phyloP scores from a whole-genome alignment of 139 green algal genomes.

The Ettlia oleoabundans region DNA sequence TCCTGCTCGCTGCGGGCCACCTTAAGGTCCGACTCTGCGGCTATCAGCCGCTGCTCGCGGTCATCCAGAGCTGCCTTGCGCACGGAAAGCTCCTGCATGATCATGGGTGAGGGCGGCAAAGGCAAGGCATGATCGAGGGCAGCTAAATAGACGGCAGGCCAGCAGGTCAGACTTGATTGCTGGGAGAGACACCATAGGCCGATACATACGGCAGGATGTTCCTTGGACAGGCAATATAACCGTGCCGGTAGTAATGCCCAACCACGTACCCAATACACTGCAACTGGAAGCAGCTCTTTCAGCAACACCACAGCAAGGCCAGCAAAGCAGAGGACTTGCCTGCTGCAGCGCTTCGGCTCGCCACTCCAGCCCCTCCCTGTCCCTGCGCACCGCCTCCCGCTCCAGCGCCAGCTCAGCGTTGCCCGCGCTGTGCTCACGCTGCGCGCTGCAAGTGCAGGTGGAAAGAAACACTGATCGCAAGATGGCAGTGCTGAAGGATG shows the following conservation, averaged over 20 bases:
- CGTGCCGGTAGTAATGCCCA: neutral
- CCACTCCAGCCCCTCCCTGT: slow-evolving; percentile 24
- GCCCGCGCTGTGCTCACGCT: slow-evolving; percentile 21
- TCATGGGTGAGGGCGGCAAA: neutral
- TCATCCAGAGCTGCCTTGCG: slow-evolving; percentile 37
- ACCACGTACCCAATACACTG: too few relatives aligned
- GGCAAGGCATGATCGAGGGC: neutral
- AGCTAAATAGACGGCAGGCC: neutral
- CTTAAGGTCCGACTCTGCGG: slow-evolving; percentile 40
- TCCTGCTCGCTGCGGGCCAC: slow-evolving; percentile 28
- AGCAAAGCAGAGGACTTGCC: too few relatives aligned
- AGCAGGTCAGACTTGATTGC: too few relatives aligned
- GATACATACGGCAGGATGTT: too few relatives aligned
- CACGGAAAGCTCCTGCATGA: slow-evolving; percentile 30
- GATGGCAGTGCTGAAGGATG: neutral
- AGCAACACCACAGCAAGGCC: neutral
- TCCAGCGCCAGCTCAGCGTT: neutral
- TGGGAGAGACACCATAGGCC: too few relatives aligned
- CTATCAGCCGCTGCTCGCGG: slow-evolving; percentile 34
- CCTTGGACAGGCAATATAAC: too few relatives aligned
- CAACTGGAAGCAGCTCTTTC: neutral
- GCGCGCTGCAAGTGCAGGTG: neutral
- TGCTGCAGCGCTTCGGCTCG: slow-evolving; percentile 33
- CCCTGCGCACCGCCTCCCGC: neutral
- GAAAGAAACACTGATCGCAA: neutral